A percentile compares a stretch with the other conserved stretches of the same genome.
Evolutionary conservation across 768 basidiomycete species (phyloP).

Genomic region (Serpula lacrymans): DNA sequence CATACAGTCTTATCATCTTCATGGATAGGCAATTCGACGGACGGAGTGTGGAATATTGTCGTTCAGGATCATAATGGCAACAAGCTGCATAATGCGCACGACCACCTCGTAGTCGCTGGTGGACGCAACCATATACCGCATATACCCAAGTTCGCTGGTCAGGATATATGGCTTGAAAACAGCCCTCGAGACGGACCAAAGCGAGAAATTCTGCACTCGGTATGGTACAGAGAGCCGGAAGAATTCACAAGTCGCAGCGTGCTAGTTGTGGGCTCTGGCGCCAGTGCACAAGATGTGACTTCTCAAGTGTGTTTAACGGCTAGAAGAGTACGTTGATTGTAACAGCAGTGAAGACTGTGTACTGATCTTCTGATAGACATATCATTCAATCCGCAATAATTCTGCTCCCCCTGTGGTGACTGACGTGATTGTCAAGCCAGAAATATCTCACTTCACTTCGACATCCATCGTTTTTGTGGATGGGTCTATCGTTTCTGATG

Average conservation of each 20-base stretch:
- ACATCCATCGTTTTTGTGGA: slow-evolving; percentile 45
- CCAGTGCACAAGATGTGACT: slow-evolving; percentile 46
- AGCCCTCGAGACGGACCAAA: slow-evolving; percentile 12
- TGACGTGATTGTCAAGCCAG: slow-evolving; percentile 34
- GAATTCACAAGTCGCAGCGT: slow-evolving; percentile 40
- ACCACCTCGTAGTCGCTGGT: slow-evolving; percentile 55
- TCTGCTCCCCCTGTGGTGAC: slow-evolving; percentile 10
- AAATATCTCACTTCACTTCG: slow-evolving; percentile 46
- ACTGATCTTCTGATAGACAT: slow-evolving; percentile 20
- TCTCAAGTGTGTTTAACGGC: slow-evolving; percentile 39
- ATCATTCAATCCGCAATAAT: slow-evolving; percentile 34
- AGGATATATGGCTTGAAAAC: slow-evolving; percentile 45
- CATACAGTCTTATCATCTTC: slow-evolving; percentile 39
- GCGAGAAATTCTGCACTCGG: slow-evolving; percentile 47
- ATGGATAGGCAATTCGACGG: slow-evolving; percentile 39
- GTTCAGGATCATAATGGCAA: slow-evolving; percentile 21
- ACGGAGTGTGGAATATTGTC: slow-evolving; percentile 45
- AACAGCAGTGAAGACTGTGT: neutral
- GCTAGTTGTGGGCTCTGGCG: slow-evolving; percentile 47
- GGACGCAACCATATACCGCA: slow-evolving; percentile 55
- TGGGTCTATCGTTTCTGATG: slow-evolving; percentile 34
- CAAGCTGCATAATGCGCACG: slow-evolving; percentile 29
- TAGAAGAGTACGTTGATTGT: slow-evolving; percentile 35
- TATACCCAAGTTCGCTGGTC: slow-evolving; percentile 42
- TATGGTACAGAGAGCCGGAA: slow-evolving; percentile 50